Base-by-base conservation (phyloP, 768 basidiomycete species). In the Serendipita sp. region DNA sequence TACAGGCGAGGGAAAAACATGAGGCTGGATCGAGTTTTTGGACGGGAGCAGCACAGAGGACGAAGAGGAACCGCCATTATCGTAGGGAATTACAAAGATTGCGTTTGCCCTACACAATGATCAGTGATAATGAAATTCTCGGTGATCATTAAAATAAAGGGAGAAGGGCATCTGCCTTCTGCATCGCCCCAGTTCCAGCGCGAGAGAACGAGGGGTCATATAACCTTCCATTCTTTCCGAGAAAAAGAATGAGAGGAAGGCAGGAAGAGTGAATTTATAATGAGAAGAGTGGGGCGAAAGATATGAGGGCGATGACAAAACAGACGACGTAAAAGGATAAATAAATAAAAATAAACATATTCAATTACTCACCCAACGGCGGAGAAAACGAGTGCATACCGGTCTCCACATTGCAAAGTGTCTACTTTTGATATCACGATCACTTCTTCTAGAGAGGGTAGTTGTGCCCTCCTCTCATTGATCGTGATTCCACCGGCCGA, bases 341-440 rank as follows among this genome's bases (percentile, higher is more conserved):
- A 41, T 41, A 13, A 41, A 7, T 5, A 13, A 13, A 41, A 5
- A 41, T 5, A 13, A 41, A 41, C 41, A 13, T 7, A 41, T 7
- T 41, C 7, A 13, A 5, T 13, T 13, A 74, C 84, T 53, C 69
- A 92, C 90, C 90, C 89, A 63, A 88, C 78, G 3, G 78, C 86
- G 66, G 77, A 85, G 71, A 91, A 92, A 3, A 90, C 66, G 13
- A 89, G 68, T 67, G 78, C 73, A 3, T 71, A 72, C 11, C 74
- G 73, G 3, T 70, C 71, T 5, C 72, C 73, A 2, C 76, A 72
- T 4, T 76, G 65, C 4, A 81, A 69, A 3, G 83, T 81, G 32
- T 73, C 75, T 54, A 92, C 83, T 67, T 76, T 80, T 38, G 75
- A 77, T 8, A 90, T 74, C 16, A 82, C 86, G 32, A 90, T 76